A percentile compares a stretch with the other conserved stretches of the same genome.
Conservation (phyloP, 345 rosid species). For the Hibiscus trionum region DNA sequence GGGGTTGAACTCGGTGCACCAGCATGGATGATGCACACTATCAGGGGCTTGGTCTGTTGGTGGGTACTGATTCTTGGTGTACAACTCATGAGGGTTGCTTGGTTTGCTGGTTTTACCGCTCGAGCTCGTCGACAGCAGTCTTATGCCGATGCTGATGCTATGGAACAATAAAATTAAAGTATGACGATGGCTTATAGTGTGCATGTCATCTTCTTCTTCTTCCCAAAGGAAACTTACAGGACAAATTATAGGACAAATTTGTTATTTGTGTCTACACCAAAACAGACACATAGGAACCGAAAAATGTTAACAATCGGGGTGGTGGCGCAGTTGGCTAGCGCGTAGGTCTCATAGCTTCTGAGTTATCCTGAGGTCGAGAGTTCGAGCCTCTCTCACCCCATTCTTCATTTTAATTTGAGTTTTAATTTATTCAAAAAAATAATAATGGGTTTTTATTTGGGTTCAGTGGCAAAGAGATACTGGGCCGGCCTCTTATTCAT, state of each 20-base stretch:
- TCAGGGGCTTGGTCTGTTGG: constrained; percentile 84
- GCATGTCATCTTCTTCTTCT: too few relatives aligned
- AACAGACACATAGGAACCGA: too few relatives aligned
- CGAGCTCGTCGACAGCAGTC: constrained; percentile 19
- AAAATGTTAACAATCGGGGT: constrained; percentile 23
- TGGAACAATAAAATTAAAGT: too few relatives aligned
- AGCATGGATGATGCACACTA: constrained; percentile 65
- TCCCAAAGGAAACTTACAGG: too few relatives aligned
- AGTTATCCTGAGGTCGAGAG: constrained; percentile 95
- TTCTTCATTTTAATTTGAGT: too few relatives aligned
- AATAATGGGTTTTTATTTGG: too few relatives aligned
- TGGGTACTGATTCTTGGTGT: constrained; percentile 84
- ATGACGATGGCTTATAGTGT: too few relatives aligned
- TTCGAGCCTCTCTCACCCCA: constrained; percentile 93
- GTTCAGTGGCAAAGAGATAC: too few relatives aligned
- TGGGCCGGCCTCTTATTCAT: too few relatives aligned
- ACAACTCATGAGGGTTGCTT: constrained; percentile 95
- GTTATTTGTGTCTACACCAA: too few relatives aligned
- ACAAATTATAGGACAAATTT: too few relatives aligned
- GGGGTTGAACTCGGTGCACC: constrained; percentile 70
- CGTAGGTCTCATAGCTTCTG: constrained; percentile 66
- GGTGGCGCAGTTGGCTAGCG: constrained; percentile 80
- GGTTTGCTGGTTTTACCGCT: constrained; percentile 86
- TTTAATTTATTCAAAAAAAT: too few relatives aligned
- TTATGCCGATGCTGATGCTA: constrained; percentile 29